A percentile compares a stretch with the other conserved stretches of the same genome.
Conservation (phyloP, 345 rosid genomes). For the Citropsis articulata region DNA sequence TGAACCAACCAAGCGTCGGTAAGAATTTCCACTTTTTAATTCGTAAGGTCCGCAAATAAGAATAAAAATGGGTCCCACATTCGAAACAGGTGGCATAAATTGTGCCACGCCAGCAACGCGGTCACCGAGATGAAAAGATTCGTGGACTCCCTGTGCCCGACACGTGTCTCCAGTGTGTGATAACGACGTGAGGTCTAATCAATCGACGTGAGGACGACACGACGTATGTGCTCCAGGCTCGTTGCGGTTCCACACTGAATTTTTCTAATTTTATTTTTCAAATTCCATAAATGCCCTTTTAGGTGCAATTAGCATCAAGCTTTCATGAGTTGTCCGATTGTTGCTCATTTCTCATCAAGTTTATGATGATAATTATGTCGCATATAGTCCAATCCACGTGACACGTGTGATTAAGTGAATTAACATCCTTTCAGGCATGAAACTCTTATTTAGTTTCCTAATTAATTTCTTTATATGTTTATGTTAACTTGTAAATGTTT, state of each 20-base stretch:
- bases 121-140: neutral
- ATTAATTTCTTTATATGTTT: neutral
- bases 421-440: neutral
- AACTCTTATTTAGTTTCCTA: neutral
- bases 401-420: no score
- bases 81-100: neutral
- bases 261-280: neutral
- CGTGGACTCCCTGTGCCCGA: neutral
- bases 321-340: no score
- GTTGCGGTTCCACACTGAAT: neutral
- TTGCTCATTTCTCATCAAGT: no score
- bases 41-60: neutral
- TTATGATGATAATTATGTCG: no score
- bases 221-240: neutral
- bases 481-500: no score
- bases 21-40: no score
- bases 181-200: neutral
- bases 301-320: neutral
- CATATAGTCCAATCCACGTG: no score
- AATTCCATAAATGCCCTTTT: neutral
- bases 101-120: neutral
- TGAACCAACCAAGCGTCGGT: no score
- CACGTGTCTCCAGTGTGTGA: neutral
- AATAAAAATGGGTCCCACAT: neutral
- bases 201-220: neutral